Evolutionary conservation across 768 basidiomycete species (phyloP).

Genomic region (Cyathus striatus): DNA sequence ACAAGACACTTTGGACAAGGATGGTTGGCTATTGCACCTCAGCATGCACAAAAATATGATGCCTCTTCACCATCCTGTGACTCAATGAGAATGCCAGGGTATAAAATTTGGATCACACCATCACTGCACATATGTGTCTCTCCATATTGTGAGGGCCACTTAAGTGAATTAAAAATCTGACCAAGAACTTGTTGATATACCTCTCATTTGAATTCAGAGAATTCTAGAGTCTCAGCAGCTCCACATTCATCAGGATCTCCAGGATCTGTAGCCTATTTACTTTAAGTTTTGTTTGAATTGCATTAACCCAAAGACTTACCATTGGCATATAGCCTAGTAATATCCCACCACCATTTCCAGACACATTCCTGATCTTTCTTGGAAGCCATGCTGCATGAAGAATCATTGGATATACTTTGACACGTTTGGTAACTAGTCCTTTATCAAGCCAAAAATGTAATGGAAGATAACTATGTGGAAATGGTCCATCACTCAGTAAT

Average conservation of each 20-base stretch:
- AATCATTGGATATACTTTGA: constrained; percentile 21
- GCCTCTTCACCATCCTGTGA: constrained; percentile 26
- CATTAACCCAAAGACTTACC: constrained; percentile 10
- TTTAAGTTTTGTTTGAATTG: not conserved
- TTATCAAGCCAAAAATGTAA: constrained; percentile 25
- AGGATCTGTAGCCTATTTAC: constrained; percentile 17
- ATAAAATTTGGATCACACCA: constrained; percentile 10
- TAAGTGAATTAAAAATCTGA: constrained; percentile 12
- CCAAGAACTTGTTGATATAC: constrained; percentile 22
- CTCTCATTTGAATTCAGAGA: constrained; percentile 19
- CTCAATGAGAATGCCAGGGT: constrained; percentile 20
- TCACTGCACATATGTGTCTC: constrained; percentile 18
- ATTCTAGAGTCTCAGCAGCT: constrained; percentile 13
- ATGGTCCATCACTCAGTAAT: constrained; percentile 10
- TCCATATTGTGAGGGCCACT: constrained; percentile 12
- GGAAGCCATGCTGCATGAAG: constrained; percentile 19
- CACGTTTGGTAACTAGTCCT: constrained; percentile 16
- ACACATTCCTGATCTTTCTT: constrained; percentile 19
- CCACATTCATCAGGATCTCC: constrained; percentile 13
- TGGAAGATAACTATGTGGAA: constrained; percentile 18
- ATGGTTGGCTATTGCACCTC: constrained; percentile 15
- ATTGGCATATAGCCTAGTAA: constrained; percentile 21
- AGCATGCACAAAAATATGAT: constrained; percentile 14
- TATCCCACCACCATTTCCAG: constrained; percentile 26
- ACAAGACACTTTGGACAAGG: constrained; percentile 27